A percentile compares a stretch with the other conserved stretches of the same genome.
Evolutionary conservation across 139 green algal genomes (phyloP).

Genomic region (Chlamydomonas sphaeroides): DNA sequence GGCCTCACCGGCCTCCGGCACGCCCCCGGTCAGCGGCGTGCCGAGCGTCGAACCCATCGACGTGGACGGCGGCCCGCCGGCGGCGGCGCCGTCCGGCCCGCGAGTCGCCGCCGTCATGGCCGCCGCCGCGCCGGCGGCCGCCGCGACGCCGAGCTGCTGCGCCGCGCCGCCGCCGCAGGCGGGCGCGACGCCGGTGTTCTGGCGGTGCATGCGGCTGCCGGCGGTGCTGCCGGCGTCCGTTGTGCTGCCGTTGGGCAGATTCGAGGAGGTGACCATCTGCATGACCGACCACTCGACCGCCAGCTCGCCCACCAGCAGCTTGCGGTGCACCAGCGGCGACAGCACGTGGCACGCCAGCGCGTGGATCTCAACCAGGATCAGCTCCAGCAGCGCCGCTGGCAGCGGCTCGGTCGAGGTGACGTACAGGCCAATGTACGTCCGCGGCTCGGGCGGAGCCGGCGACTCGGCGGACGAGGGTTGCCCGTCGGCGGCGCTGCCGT

Average conservation of each 20-base stretch:
- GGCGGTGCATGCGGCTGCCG: neutral
- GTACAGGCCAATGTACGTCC: conserved; percentile 38
- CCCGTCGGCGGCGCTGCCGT: too few relatives aligned
- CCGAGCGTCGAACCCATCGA: neutral
- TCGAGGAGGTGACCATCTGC: conserved; percentile 29
- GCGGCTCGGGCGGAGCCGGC: conserved; percentile 6
- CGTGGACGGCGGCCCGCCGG: neutral
- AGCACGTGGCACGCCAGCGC: conserved; percentile 33
- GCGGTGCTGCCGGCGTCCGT: neutral
- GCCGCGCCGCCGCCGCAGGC: neutral
- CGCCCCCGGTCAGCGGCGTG: neutral
- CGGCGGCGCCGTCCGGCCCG: neutral
- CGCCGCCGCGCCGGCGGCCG: neutral
- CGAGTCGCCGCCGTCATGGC: neutral
- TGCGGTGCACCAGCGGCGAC: conserved; percentile 32
- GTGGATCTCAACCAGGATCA: conserved; percentile 31
- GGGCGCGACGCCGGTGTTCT: neutral
- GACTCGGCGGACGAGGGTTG: neutral
- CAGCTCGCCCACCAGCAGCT: conserved; percentile 35
- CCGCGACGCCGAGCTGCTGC: neutral
- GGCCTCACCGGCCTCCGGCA: neutral
- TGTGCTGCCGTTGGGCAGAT: conserved; percentile 2
- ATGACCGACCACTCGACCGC: conserved; percentile 34
- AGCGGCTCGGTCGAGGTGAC: conserved; percentile 19
- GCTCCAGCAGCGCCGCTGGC: conserved; percentile 30